These are phyloP conservation scores for Chrysosporium queenslandicum DNA, from an alignment of 2,329 filamentous ascomycete genomes.

Conservation along the genomic window DNA sequence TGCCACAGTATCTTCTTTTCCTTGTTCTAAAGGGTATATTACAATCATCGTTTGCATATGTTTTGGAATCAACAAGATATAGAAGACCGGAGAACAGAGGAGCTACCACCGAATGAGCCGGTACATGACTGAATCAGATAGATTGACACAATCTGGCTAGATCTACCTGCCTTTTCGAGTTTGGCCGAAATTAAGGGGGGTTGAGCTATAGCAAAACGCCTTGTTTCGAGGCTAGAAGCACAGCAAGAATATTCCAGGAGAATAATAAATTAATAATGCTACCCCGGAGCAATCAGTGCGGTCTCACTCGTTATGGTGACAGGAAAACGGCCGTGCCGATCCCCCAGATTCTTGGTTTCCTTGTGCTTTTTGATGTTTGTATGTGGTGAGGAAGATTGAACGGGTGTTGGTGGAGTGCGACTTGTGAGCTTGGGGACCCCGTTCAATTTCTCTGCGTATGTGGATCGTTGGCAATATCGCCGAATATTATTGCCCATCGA, in stretches of 20 bases:
- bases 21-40: no score
- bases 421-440: background rate
- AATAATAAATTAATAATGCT: no score
- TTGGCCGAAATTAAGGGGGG: background rate
- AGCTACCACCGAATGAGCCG: background rate
- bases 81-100: no score
- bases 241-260: constrained; percentile 6
- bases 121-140: background rate
- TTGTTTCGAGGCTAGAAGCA: background rate
- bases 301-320: no score
- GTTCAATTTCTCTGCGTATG: background rate
- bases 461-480: no score
- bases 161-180: constrained; percentile 7
- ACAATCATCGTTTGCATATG: background rate
- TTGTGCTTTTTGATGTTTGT: no score
- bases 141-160: background rate
- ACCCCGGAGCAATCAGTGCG: no score
- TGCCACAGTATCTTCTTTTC: no score
- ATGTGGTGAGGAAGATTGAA: background rate
- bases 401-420: background rate
- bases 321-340: background rate
- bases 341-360: background rate
- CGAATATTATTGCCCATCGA: background rate
- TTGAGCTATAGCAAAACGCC: background rate
- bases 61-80: background rate